Evolutionary conservation across 208 protist genomes (phyloP).

Genomic region (Tritrichomonas musculus): DNA sequence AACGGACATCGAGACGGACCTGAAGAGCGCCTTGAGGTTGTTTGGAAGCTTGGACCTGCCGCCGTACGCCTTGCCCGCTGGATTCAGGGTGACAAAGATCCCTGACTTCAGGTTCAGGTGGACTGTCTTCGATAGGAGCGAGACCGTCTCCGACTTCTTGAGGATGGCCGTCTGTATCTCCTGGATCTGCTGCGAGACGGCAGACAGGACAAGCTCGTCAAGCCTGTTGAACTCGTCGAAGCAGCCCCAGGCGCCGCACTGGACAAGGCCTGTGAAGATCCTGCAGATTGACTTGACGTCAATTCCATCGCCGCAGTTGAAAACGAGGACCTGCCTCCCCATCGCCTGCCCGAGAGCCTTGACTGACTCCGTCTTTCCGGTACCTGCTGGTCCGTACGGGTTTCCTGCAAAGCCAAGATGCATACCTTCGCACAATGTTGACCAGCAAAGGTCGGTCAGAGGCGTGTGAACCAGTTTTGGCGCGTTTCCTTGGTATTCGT

Average conservation of each 20-base stretch:
- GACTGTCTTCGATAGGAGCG: slow-evolving; percentile 70
- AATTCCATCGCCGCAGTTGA: slow-evolving; percentile 98
- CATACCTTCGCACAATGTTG: slow-evolving; percentile 92
- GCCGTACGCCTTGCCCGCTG: slow-evolving; percentile 91
- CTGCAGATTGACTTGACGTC: slow-evolving; percentile 95
- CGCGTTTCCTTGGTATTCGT: slow-evolving; percentile 96
- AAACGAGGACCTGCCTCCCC: slow-evolving; percentile 93
- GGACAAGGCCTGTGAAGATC: slow-evolving; percentile 94
- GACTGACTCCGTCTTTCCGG: slow-evolving; percentile 95
- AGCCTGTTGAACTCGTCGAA: slow-evolving; percentile 98
- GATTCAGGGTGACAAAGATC: slow-evolving; percentile 97
- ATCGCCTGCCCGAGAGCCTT: slow-evolving; percentile 90
- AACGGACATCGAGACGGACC: slow-evolving; percentile 88
- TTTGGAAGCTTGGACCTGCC: slow-evolving; percentile 93
- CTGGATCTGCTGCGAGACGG: slow-evolving; percentile 96
- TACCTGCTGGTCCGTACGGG: slow-evolving; percentile 93
- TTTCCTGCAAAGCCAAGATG: slow-evolving; percentile 92
- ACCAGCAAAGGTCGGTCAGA: slow-evolving; percentile 91
- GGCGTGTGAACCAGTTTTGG: slow-evolving; percentile 93
- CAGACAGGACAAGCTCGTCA: slow-evolving; percentile 91
- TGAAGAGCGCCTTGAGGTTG: slow-evolving; percentile 95
- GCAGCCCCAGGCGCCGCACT: slow-evolving; percentile 95
- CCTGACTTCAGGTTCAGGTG: slow-evolving; percentile 73
- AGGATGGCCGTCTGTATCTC: slow-evolving; percentile 90
- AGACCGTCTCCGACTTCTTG: slow-evolving; percentile 62